Percentiles rank a stretch among this genome's conserved stretches.
Evolutionary conservation across 2,329 filamentous ascomycete species (phyloP).

Genomic region (Coniochaeta sp.): DNA sequence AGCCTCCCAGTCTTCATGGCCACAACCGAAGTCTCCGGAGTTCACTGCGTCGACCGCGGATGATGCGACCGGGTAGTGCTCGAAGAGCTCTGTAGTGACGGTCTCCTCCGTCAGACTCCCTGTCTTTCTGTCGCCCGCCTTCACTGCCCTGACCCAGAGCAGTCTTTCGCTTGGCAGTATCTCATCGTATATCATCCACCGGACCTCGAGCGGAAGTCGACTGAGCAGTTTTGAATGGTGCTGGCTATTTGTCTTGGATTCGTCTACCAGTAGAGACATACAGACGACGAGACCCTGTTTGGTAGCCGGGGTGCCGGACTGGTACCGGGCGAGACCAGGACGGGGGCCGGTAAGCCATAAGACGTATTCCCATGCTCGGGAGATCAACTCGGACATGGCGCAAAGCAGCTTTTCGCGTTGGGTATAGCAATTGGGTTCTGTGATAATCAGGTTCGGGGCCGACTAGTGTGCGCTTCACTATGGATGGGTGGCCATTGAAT

Average conservation of each 20-base stretch:
- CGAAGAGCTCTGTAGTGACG: not conserved
- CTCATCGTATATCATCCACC: not conserved
- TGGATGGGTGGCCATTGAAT: too few species aligned
- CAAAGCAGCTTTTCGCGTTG: not conserved
- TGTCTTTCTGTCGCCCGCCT: not conserved
- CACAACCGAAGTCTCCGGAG: too few species aligned
- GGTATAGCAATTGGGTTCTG: too few species aligned
- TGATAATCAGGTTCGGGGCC: not conserved
- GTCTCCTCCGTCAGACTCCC: not conserved
- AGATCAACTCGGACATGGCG: not conserved
- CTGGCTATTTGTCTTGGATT: not conserved
- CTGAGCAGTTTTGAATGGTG: not conserved
- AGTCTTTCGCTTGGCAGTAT: not conserved
- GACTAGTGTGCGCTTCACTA: not conserved
- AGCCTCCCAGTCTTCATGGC: not conserved
- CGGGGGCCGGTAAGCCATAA: not conserved
- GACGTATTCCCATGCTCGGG: not conserved
- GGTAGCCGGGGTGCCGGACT: not conserved
- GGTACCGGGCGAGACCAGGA: not conserved
- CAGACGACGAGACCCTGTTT: not conserved
- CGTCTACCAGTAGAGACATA: not conserved
- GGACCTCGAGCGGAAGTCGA: not conserved
- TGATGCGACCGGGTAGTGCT: not conserved
- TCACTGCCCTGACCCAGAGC: not conserved
- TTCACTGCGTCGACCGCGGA: not conserved